Evolutionary conservation across 192 early-diverging fungal genomes (phyloP), one percentile per base, ranked within the genome.

Genomic region (Linnemannia zychae): DNA sequence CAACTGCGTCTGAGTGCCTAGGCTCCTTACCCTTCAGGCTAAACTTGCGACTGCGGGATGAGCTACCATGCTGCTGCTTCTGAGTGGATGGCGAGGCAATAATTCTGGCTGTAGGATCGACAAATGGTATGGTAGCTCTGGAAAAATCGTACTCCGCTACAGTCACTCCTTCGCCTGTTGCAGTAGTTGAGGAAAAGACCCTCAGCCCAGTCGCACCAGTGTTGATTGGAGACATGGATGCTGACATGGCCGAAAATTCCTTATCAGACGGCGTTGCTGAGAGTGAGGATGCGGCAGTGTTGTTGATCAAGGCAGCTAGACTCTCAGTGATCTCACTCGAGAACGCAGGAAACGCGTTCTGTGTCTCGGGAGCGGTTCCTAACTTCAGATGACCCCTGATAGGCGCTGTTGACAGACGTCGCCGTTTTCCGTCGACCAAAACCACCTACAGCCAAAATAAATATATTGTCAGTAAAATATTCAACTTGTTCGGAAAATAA

Each of bases 1-100:
- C 72, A 18, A 17, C 33, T 0, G 66, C 28, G 9, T 77, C 81
- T 12, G 49, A 6, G 5, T 69, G 40, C 44, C 63, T 79, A 0
- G 46, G n/a, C n/a, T 85, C 78, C 47, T 79, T 79, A n/a, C 70
- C 74, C 63, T 79, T 85, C 53, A 85, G 38, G 31, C 71, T 79
- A 36, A 47, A 65, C 31, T 66, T 78, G 40, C 81, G 38, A 0
- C 44, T 75, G 31, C 81, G 38, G 0, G 38, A 38, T 1, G 73
- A 67, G 22, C 53, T 3, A 24, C 20, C 31, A 17, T 67, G 67
- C 38, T 75, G 71, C 31, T 24, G 69, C 18, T 7, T 33, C 28
- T 7, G 79, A 40, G 31, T 31, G 3, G 49, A 20, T 12, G 63
- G 37, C 22, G 84, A 74, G n/a, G 72, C 36, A 48, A 76, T 40